Evolutionary conservation across 495 filamentous ascomycete genomes (phyloP).

Genomic region (Cercophora samala): DNA sequence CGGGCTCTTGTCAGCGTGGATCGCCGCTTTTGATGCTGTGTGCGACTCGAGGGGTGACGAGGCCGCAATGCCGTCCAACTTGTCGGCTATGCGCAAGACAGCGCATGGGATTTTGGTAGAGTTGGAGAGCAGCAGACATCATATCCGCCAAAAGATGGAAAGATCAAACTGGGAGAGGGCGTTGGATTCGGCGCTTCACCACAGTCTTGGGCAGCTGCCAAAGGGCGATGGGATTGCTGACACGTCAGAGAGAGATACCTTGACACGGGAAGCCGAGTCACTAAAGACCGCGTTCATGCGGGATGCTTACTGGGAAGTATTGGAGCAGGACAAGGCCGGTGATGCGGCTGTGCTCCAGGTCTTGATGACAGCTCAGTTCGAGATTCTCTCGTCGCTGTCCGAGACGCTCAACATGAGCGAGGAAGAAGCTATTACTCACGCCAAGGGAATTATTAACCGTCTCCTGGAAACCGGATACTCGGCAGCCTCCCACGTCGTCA

Average conservation of each 20-base stretch:
- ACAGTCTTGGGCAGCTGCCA: constrained; percentile 73
- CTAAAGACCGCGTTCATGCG: constrained; percentile 79
- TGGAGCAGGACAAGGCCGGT: constrained; percentile 78
- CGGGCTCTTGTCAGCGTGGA: constrained; percentile 79
- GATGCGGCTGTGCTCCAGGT: constrained; percentile 75
- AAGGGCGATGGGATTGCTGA: constrained; percentile 68
- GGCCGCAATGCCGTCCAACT: constrained; percentile 58
- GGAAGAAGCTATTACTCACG: constrained; percentile 74
- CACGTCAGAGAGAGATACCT: constrained; percentile 63
- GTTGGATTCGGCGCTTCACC: constrained; percentile 82
- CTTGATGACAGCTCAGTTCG: constrained; percentile 85
- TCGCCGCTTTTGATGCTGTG: constrained; percentile 84
- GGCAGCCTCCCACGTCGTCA: constrained; percentile 76
- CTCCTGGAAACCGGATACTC: constrained; percentile 72
- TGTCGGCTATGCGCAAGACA: constrained; percentile 77
- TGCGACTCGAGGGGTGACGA: constrained; percentile 68
- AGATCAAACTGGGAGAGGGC: constrained; percentile 81
- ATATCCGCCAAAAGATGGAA: constrained; percentile 77
- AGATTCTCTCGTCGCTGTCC: constrained; percentile 76
- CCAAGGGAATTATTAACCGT: constrained; percentile 71
- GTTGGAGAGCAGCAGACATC: constrained; percentile 81
- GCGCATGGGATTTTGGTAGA: constrained; percentile 85
- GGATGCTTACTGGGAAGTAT: constrained; percentile 70
- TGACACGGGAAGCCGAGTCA: constrained; percentile 79
- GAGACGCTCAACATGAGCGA: constrained; percentile 78